Evolutionary conservation across 139 green algal species (phyloP), one percentile per base, ranked within the genome.

Genomic region (Parachlorella kessleri): DNA sequence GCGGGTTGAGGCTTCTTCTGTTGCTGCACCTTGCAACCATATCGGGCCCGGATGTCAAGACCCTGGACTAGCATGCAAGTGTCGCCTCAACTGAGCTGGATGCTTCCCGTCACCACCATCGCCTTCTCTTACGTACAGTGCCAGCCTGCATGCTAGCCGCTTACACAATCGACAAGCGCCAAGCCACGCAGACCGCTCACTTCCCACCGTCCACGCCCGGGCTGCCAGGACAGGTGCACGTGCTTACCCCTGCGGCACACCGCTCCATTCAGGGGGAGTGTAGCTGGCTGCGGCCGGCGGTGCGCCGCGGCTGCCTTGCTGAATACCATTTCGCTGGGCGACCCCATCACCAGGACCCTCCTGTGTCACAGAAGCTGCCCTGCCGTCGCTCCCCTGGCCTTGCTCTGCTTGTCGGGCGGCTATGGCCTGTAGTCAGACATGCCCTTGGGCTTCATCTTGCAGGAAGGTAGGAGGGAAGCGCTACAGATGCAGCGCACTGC

Each of bases 201-300:
- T 59, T 59, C 21, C 21, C 48, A 14, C 48, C 48, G n/a, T n/a
- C n/a, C n/a, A n/a, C n/a, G n/a, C n/a, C n/a, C n/a, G n/a, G n/a
- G n/a, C n/a, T n/a, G n/a, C n/a, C n/a, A n/a, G n/a, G n/a, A n/a
- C n/a, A n/a, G n/a, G n/a, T 35, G 72, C 32, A 41, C 30, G 18
- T 21, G 18, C 87, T 80, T 68, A 93, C 89, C 86, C 86, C n/a
- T 89, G 54, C 3, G 91, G 89, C 10, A 70, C 33, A n/a, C 84
- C 89, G n/a, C 66, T 79, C 91, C 91, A 95, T 0, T 87, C 73
- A 8, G 91, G 91, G 6, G 80, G 76, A 39, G 82, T 79, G 48
- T 93, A 94, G 1, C 76, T 40, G 7, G 73, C 73, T 3, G 73
- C 30, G 3, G 65, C 40, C 2, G 35, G 78, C 26, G 40, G 79